phyloP scores from a whole-genome alignment of 257 asterid species.

The Knoxia roxburghii region DNA sequence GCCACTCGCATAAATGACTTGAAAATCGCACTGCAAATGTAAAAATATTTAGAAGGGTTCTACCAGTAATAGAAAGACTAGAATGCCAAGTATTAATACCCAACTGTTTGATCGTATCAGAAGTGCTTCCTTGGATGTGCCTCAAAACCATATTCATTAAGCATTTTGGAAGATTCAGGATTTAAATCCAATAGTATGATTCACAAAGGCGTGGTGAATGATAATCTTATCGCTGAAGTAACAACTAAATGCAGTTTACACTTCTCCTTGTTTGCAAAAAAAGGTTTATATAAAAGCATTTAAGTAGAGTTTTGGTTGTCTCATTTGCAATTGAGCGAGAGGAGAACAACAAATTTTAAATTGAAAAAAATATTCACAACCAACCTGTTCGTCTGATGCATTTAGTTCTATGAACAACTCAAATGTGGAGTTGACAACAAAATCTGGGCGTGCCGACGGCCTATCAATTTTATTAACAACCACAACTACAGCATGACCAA shows the following conservation, averaged over 20 bases:
- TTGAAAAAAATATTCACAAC: not conserved
- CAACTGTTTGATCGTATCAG: not conserved
- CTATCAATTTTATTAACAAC: conserved; percentile 96
- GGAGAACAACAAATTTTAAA: not conserved
- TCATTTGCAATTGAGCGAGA: not conserved
- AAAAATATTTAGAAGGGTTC: conserved; percentile 7
- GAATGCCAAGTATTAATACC: not conserved
- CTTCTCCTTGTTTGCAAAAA: not conserved
- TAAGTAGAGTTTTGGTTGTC: not conserved
- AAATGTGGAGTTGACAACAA: conserved; percentile 85
- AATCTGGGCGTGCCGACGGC: conserved; percentile 96
- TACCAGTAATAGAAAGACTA: not conserved
- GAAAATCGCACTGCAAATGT: conserved; percentile 92
- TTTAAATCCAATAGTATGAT: not conserved
- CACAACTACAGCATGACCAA: conserved; percentile 94
- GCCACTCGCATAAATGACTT: conserved; percentile 96
- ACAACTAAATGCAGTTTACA: not conserved
- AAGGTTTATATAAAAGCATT: not conserved
- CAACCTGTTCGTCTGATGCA: conserved; percentile 97
- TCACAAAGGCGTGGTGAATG: not conserved
- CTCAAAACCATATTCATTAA: not conserved
- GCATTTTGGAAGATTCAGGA: not conserved
- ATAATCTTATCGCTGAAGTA: not conserved
- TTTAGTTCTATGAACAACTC: conserved; percentile 92
- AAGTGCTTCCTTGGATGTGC: not conserved